A percentile compares a stretch with the other conserved stretches of the same genome.
phyloP scores from a whole-genome alignment of 2,329 filamentous ascomycete genomes.

The Colletotrichum coccodes region DNA sequence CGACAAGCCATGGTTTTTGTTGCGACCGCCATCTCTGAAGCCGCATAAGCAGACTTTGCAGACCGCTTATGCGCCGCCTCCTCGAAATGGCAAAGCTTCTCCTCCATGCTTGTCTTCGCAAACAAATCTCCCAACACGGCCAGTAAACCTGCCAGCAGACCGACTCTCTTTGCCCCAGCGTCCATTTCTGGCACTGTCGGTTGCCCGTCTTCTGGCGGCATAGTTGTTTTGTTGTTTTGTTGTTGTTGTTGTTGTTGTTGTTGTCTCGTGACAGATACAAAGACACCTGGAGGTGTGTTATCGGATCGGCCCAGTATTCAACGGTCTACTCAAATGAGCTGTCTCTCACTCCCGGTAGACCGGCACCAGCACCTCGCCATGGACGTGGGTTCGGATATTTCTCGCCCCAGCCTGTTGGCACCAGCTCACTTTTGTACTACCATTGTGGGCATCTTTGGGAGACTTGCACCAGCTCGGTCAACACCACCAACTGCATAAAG shows the following conservation, averaged over 20 bases:
- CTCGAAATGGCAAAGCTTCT: constrained; percentile 17
- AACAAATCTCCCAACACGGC: background rate
- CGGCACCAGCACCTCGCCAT: background rate
- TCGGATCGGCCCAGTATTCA: background rate
- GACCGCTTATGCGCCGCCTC: constrained; percentile 21
- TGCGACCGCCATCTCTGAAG: constrained; percentile 9
- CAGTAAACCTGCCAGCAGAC: background rate
- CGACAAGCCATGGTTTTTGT: background rate
- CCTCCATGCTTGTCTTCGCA: background rate
- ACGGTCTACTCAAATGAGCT: background rate
- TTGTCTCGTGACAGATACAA: background rate
- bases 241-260: background rate
- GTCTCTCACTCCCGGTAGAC: background rate
- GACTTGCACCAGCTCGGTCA: background rate
- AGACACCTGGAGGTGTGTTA: background rate
- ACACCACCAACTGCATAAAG: constrained; percentile 1
- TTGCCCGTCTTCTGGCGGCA: background rate
- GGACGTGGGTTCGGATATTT: constrained; percentile 9
- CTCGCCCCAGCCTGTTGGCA: constrained; percentile 14
- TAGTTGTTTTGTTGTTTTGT: background rate
- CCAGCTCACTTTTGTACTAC: constrained; percentile 14
- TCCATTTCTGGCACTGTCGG: background rate
- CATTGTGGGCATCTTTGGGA: background rate
- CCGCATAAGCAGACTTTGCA: constrained; percentile 8
- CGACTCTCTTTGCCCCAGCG: background rate